These are phyloP conservation scores for Begonia peltatifolia DNA, from an alignment of 306 rosid species.

Conservation along the genomic window DNA sequence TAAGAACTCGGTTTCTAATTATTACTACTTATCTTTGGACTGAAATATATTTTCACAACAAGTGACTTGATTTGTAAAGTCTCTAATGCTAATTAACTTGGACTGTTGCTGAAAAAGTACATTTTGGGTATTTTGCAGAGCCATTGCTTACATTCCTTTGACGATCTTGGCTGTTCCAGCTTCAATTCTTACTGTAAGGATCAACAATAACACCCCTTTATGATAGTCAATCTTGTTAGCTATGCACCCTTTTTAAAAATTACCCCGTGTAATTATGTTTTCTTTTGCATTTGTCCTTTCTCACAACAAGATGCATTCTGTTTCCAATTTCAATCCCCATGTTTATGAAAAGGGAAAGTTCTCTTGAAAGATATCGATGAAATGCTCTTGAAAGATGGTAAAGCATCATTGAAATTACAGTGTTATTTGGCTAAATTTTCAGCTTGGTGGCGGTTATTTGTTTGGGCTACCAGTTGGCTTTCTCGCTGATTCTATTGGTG, in stretches of 20 bases:
- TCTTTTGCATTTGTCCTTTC: not conserved
- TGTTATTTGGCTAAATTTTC: not conserved
- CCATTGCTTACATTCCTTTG: slow-evolving; percentile 46
- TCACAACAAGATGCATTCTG: too few species aligned
- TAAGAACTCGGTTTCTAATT: not conserved
- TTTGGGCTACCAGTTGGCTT: slow-evolving; percentile 50
- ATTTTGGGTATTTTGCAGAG: slow-evolving; percentile 18
- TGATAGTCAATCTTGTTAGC: not conserved
- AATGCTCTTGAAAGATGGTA: too few species aligned
- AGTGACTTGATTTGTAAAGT: not conserved
- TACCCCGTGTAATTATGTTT: not conserved
- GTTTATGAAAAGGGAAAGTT: not conserved
- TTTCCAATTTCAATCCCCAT: not conserved
- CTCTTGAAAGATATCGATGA: too few species aligned
- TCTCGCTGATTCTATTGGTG: slow-evolving; percentile 39
- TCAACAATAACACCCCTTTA: not conserved
- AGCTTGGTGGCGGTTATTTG: slow-evolving; percentile 58
- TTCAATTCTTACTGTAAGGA: slow-evolving; percentile 35
- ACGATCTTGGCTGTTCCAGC: slow-evolving; percentile 46
- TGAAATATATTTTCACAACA: not conserved
- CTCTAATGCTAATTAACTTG: not conserved
- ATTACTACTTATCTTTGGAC: not conserved
- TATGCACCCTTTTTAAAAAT: not conserved
- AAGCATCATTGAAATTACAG: too few species aligned
- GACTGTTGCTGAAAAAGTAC: not conserved